Conservation (phyloP, 345 rosid genomes). For the Psidium guajava region DNA sequence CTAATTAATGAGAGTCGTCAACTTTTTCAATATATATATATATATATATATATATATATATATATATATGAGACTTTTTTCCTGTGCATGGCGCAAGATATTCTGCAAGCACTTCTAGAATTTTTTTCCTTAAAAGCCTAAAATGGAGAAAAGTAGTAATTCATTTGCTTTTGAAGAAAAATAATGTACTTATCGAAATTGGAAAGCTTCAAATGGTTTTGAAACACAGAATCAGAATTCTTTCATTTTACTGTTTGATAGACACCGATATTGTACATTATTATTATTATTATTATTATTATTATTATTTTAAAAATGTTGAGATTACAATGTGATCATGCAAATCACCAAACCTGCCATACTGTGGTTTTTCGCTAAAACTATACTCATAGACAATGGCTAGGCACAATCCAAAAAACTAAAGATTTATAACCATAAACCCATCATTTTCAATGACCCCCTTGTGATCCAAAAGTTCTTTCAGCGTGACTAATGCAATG, state of each 20-base stretch:
- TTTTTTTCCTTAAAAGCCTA: background rate
- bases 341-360: background rate
- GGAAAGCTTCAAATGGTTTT: background rate
- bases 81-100: background rate
- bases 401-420: background rate
- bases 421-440: background rate
- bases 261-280: background rate
- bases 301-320: background rate
- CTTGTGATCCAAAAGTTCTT: background rate
- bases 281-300: no score
- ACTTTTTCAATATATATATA: no score
- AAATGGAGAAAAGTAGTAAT: background rate
- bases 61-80: background rate
- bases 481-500: background rate
- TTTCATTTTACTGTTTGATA: background rate
- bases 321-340: background rate
- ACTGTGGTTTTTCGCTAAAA: background rate
- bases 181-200: background rate
- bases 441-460: background rate
- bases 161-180: background rate
- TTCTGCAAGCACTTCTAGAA: background rate
- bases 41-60: no score
- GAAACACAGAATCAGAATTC: background rate
- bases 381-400: background rate
- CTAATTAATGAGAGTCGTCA: no score